Conservation (phyloP, 192 early-diverging fungal genomes). For the Backusella tarrabulga region DNA sequence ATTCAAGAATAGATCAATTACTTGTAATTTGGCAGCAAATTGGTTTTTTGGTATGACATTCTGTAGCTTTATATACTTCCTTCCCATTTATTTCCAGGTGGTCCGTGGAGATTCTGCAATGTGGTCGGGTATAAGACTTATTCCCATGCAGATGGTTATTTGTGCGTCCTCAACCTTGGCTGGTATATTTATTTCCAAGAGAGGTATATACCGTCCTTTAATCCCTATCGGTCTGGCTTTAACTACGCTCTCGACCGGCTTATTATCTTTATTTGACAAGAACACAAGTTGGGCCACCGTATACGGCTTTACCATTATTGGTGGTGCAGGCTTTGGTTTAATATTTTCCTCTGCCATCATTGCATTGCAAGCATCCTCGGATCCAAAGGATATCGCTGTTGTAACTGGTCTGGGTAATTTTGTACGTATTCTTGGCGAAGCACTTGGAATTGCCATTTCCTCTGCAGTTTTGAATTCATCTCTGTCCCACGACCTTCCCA, state of each 20-base stretch:
- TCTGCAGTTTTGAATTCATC: conserved; percentile 31
- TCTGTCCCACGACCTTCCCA: conserved; percentile 20
- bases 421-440: conserved; percentile 32
- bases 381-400: conserved; percentile 35
- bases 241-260: conserved; percentile 57
- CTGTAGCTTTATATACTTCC: conserved; percentile 34
- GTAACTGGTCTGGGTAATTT: conserved; percentile 38
- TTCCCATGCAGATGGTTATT: conserved; percentile 35
- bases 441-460: conserved; percentile 34
- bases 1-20: conserved; percentile 50
- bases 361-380: conserved; percentile 27
- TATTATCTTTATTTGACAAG: conserved; percentile 59
- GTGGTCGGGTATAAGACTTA: conserved; percentile 35
- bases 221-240: conserved; percentile 55
- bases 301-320: conserved; percentile 20
- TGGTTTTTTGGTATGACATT: conserved; percentile 39
- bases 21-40: conserved; percentile 18
- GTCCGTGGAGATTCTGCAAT: conserved; percentile 62
- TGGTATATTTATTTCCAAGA: conserved; percentile 30
- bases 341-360: conserved; percentile 36
- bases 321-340: conserved; percentile 24
- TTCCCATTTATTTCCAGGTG: conserved; percentile 46
- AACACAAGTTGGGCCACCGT: conserved; percentile 12
- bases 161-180: conserved; percentile 13
- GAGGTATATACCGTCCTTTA: conserved; percentile 18